Base-by-base conservation (phyloP, 257 asterid genomes). In the Rhazya stricta region DNA sequence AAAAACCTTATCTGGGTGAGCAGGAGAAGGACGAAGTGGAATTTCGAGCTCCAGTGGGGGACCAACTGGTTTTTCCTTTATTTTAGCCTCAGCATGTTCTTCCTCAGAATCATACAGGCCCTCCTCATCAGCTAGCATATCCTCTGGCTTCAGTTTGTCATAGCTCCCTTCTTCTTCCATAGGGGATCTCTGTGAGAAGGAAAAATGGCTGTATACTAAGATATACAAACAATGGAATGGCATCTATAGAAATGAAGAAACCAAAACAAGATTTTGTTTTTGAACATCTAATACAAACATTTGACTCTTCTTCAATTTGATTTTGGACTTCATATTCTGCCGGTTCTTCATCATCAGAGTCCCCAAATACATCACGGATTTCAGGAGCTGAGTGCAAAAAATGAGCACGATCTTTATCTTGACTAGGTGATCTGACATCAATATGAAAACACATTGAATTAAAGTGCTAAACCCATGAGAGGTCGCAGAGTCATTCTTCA, bases 21-120 rank as follows among this genome's bases (percentile, higher is more conserved):
- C 89, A 79, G 98, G 98, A 69, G 99, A 97, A 54, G 63, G 88
- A 39, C 79, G 77, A 81, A 95, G 83, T 56, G 99, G 99, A 81
- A 95, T 84, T 87, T 89, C 99, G 80, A 95, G 86, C 87, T 95
- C 99, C 78, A 95, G 69, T 48, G 98, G 96, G 43, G 99, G 99
- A 5, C 99, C 99, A 72, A 80, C 83, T 5, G 97, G 99, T 79
- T 87, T 95, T 79, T 95, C 99, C 89, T 88, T 95, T 37, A 51
- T 51, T 81, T 86, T 95, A 77, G 86, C 79, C 71, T 91, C 96
- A 77, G 74, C 71, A 19, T 84, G 94, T 72, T 89, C 99, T 79
- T 90, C 99, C 81, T 92, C 99, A n/a, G 97, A 92, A 79, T 86
- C 87, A 75, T 92, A 89, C 0, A 84, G 90, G 50, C 89, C 96